phyloP scores from a whole-genome alignment of 1,284 basidiomycete genomes.

The Trametes hirsuta region DNA sequence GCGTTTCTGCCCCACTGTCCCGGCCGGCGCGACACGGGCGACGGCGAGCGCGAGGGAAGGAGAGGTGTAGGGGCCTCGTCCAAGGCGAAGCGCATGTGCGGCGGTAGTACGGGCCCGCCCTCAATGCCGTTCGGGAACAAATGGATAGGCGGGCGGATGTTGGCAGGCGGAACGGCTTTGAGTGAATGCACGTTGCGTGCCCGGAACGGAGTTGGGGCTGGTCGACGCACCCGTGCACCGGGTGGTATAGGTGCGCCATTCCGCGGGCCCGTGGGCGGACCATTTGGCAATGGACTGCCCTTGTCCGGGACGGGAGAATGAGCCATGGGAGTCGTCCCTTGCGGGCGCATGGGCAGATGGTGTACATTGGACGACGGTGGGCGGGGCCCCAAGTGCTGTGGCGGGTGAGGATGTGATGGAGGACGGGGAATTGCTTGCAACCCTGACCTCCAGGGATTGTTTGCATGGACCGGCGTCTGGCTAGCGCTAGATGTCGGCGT shows the following conservation, averaged over 20 bases:
- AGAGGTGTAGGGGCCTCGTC: slow-evolving; percentile 22
- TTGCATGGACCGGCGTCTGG: slow-evolving; percentile 26
- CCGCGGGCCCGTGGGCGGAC: slow-evolving; percentile 23
- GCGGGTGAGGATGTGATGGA: not conserved
- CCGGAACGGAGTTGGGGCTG: slow-evolving; percentile 30
- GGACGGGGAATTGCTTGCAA: slow-evolving; percentile 16
- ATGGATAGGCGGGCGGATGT: slow-evolving; percentile 25
- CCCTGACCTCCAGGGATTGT: slow-evolving; percentile 28
- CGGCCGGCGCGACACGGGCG: slow-evolving; percentile 45
- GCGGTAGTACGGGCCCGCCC: slow-evolving; percentile 18
- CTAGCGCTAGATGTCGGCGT: slow-evolving; percentile 31
- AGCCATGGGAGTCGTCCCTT: slow-evolving; percentile 18
- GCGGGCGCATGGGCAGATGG: slow-evolving; percentile 24
- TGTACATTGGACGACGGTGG: slow-evolving; percentile 14
- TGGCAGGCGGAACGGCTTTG: slow-evolving; percentile 14
- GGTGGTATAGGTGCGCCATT: slow-evolving; percentile 14
- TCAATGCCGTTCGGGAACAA: slow-evolving; percentile 24
- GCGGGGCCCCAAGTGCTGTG: slow-evolving; percentile 8
- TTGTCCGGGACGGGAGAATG: slow-evolving; percentile 18
- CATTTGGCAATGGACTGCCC: slow-evolving; percentile 17
- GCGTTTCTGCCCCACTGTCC: slow-evolving; percentile 37
- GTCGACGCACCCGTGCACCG: slow-evolving; percentile 29
- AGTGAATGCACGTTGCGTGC: slow-evolving; percentile 30
- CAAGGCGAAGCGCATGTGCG: slow-evolving; percentile 20
- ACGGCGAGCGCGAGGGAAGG: slow-evolving; percentile 48